Evolutionary conservation across 1,139 yeast species (phyloP), one percentile per base, ranked within the genome.

Genomic region (Hemisphaericaspora xylofermentans): DNA sequence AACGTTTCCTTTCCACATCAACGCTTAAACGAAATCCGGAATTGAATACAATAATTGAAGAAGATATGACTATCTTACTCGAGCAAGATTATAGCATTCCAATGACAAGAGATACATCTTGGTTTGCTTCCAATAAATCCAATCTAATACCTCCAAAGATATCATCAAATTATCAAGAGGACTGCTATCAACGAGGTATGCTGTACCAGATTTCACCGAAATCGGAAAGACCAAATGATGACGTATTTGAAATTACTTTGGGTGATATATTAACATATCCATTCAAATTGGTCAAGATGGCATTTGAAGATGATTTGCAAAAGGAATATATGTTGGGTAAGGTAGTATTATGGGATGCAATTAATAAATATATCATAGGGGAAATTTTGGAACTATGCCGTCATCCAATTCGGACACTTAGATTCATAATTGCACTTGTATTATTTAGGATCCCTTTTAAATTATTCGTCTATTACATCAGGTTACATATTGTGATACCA

Each of bases 401-500:
- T 24, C 31, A 50, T 51, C 39, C 40, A 40, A 17, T 46, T 27
- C 35, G 41, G 39, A 33, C 35, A 22, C 34, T 48, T 3, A 43
- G 40, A 27, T 37, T 39, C 26, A 41, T 51, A 25, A 14, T 43
- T 2, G 22, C 51, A 5, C 40, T 52, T 27, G 34, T 58, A 3
- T 36, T 41, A 18, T 28, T 53, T 14, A 44, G 42, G 28, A 39
- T 61, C 8, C 66, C 64, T 1, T 39, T 51, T 27, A 50, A 50
- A 38, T 21, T 49, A 15, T 14, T 49, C 3, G 40, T 52, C 18
- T 40, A 52, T 16, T 51, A 50, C 39, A 27, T 58, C 10, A 52
- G 50, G 21, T 29, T 53, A 7, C 22, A 49, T 17, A 38, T 58
- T 15, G 53, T 54, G 31, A 29, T 60, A 17, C 64, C 65, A 12